Conservation (phyloP, 805 yeast species). For the Wickerhamiella australiensis region DNA sequence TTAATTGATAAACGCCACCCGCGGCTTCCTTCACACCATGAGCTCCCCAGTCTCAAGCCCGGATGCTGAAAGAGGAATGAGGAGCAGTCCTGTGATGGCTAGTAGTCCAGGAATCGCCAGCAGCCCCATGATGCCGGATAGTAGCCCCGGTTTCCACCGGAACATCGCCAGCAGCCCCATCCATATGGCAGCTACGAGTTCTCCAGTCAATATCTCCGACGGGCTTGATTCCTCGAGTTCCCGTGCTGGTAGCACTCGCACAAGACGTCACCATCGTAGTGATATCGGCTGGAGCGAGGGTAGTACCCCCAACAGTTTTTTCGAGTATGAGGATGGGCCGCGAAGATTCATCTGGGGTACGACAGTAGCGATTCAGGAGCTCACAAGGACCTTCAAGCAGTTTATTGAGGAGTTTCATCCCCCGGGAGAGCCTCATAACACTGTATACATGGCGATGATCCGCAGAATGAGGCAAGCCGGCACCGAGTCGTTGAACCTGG, state of each 20-base stretch:
- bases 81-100: neutral
- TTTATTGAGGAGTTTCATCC: constrained; percentile 75
- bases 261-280: neutral
- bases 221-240: neutral
- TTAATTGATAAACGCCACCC: neutral
- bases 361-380: constrained; percentile 82
- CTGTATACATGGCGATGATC: constrained; percentile 61
- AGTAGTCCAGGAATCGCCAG: neutral
- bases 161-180: neutral
- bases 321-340: constrained; percentile 43
- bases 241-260: neutral
- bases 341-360: constrained; percentile 97
- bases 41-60: neutral
- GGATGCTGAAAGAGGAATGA: neutral
- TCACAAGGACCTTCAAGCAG: constrained; percentile 64
- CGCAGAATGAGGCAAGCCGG: constrained; percentile 68
- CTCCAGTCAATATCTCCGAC: neutral
- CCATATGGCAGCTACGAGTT: neutral
- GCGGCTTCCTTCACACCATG: neutral
- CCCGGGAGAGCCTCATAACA: constrained; percentile 58
- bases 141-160: neutral
- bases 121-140: neutral
- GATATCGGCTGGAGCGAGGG: constrained; percentile 9
- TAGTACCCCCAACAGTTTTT: neutral
- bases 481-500: constrained; percentile 70